These are phyloP conservation scores for Umbelopsis sp. DNA, from an alignment of 371 early-diverging fungal species.

Conservation along the genomic window DNA sequence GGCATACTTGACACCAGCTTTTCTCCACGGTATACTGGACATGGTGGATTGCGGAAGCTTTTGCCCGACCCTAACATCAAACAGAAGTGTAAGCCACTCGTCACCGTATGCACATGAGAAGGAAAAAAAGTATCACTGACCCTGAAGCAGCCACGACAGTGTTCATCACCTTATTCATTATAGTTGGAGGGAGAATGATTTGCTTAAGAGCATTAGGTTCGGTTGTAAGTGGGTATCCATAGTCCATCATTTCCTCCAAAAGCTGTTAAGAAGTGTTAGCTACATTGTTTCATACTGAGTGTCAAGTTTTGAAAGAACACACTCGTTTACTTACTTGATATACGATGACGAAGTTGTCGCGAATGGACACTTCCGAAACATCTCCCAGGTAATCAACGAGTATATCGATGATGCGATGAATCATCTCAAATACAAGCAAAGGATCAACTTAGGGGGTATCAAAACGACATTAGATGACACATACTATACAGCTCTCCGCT, in stretches of 20 bases:
- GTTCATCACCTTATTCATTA: slow-evolving; percentile 83
- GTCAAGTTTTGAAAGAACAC: not conserved
- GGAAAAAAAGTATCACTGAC: slow-evolving; percentile 30
- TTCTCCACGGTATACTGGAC: slow-evolving; percentile 87
- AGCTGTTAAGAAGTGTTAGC: slow-evolving; percentile 45
- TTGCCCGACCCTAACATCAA: slow-evolving; percentile 42
- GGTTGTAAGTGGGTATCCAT: slow-evolving; percentile 87
- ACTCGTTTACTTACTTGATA: slow-evolving; percentile 70
- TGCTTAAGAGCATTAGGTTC: slow-evolving; percentile 85
- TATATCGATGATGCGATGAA: slow-evolving; percentile 82
- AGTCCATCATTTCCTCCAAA: slow-evolving; percentile 92
- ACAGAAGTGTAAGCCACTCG: not conserved
- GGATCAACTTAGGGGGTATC: slow-evolving; percentile 70
- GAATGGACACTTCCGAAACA: slow-evolving; percentile 79
- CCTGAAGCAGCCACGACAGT: slow-evolving; percentile 77
- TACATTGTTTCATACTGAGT: not conserved
- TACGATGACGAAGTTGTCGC: slow-evolving; percentile 93
- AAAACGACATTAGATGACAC: slow-evolving; percentile 22
- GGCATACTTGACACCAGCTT: slow-evolving; percentile 84
- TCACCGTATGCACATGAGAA: not conserved
- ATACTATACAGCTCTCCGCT: slow-evolving; percentile 19
- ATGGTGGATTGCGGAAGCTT: slow-evolving; percentile 59
- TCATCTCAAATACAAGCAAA: slow-evolving; percentile 82
- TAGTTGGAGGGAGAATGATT: slow-evolving; percentile 86
- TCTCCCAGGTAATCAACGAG: slow-evolving; percentile 82